Evolutionary conservation across 768 basidiomycete species (phyloP).

Genomic region (Phaeolepiota aurea): DNA sequence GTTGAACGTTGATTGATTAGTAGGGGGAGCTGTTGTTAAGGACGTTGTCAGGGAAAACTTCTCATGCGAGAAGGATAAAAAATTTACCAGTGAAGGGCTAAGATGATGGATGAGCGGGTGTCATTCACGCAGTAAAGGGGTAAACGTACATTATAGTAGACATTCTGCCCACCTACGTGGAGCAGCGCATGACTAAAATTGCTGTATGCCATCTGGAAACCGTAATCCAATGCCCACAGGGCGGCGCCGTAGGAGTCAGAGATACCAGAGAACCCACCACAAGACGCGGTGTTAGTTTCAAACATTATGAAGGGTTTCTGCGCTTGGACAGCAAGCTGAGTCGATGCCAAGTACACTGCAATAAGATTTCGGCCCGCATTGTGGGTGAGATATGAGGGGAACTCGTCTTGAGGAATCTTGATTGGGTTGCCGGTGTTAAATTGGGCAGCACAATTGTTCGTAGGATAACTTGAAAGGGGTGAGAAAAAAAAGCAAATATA

Average conservation of each 20-base stretch:
- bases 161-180: conserved; percentile 61
- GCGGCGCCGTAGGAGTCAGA: conserved; percentile 56
- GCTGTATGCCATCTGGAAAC: conserved; percentile 49
- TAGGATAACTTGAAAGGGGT: conserved; percentile 21
- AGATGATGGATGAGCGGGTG: too few species aligned
- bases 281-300: conserved; percentile 64
- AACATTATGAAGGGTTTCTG: conserved; percentile 55
- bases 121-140: too few species aligned
- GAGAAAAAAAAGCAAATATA: background rate
- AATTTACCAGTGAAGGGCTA: background rate
- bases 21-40: conserved; percentile 33
- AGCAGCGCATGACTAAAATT: conserved; percentile 49
- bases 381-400: conserved; percentile 56
- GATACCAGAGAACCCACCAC: conserved; percentile 61
- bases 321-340: conserved; percentile 30
- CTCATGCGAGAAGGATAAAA: too few species aligned
- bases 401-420: conserved; percentile 34
- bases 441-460: conserved; percentile 52
- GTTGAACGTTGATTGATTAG: conserved; percentile 47
- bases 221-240: conserved; percentile 60
- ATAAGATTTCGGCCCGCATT: conserved; percentile 39
- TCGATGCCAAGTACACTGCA: conserved; percentile 40
- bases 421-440: conserved; percentile 30
- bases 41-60: background rate
- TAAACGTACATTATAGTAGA: conserved; percentile 56